These are phyloP conservation scores for Kodamaea anthophila DNA, from an alignment of 1,139 yeast genomes.

Conservation along the genomic window DNA sequence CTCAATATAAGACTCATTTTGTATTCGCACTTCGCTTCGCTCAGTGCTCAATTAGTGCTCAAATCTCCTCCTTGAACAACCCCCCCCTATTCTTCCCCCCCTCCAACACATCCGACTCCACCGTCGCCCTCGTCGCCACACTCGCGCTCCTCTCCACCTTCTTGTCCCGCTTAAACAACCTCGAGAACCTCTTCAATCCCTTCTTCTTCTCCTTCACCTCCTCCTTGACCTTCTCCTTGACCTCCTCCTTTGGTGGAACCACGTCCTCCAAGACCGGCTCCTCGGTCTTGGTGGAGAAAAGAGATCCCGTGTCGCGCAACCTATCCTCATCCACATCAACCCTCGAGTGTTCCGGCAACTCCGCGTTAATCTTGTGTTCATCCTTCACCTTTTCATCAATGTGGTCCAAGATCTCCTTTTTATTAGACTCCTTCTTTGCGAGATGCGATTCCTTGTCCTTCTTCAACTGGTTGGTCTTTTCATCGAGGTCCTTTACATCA, in stretches of 20 bases:
- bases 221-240: constrained; percentile 8
- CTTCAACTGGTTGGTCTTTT: constrained; percentile 25
- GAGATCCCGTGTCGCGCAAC: constrained; percentile 36
- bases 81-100: constrained; percentile 26
- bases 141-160: neutral
- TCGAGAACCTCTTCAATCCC: constrained; percentile 11
- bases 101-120: constrained; percentile 6
- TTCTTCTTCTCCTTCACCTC: constrained; percentile 8
- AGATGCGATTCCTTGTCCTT: constrained; percentile 25
- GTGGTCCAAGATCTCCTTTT: constrained; percentile 27
- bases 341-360: constrained; percentile 49
- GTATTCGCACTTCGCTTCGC: neutral
- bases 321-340: constrained; percentile 36
- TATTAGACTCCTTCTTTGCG: constrained; percentile 25
- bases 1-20: too few species aligned
- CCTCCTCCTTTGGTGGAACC: constrained; percentile 12
- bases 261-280: constrained; percentile 18
- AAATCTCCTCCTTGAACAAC: constrained; percentile 41
- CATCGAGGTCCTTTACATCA: constrained; percentile 23
- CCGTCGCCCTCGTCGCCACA: neutral
- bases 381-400: constrained; percentile 34
- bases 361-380: constrained; percentile 41
- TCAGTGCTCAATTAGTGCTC: constrained; percentile 3
- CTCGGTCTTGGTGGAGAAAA: constrained; percentile 28
- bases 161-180: constrained; percentile 9